Evolutionary conservation across 768 basidiomycete genomes (phyloP).

Genomic region (Leccinum arenicola): DNA sequence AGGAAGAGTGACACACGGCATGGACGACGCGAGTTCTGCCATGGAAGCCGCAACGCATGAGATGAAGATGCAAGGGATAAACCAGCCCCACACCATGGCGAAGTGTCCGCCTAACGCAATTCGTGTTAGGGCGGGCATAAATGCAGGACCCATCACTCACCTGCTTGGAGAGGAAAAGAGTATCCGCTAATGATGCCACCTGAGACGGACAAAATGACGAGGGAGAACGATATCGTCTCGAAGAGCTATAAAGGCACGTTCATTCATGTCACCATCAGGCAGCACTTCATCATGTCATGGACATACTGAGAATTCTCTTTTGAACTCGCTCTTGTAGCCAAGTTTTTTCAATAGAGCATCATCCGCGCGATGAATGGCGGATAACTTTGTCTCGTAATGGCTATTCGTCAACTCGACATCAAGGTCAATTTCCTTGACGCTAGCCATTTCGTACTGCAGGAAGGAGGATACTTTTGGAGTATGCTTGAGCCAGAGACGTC

Average conservation of each 20-base stretch:
- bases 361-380: constrained; percentile 15
- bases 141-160: neutral
- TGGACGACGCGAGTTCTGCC: constrained; percentile 10
- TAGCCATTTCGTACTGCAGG: constrained; percentile 6
- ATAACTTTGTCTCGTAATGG: constrained; percentile 1
- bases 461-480: neutral
- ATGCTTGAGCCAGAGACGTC: neutral
- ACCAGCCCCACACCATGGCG: constrained; percentile 6
- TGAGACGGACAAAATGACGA: constrained; percentile 22
- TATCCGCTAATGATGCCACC: constrained; percentile 13
- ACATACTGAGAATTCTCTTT: constrained; percentile 21
- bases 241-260: constrained; percentile 4
- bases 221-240: constrained; percentile 24
- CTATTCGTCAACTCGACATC: constrained; percentile 2
- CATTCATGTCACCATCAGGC: neutral
- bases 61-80: constrained; percentile 5
- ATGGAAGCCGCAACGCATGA: constrained; percentile 9
- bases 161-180: neutral
- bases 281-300: neutral
- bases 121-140: neutral
- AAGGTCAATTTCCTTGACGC: neutral
- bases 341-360: constrained; percentile 18
- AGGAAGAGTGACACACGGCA: neutral
- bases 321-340: constrained; percentile 28
- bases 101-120: neutral